These are phyloP conservation scores for Lineolata rhizophorae DNA, from an alignment of 495 filamentous ascomycete genomes.

Conservation along the genomic window DNA sequence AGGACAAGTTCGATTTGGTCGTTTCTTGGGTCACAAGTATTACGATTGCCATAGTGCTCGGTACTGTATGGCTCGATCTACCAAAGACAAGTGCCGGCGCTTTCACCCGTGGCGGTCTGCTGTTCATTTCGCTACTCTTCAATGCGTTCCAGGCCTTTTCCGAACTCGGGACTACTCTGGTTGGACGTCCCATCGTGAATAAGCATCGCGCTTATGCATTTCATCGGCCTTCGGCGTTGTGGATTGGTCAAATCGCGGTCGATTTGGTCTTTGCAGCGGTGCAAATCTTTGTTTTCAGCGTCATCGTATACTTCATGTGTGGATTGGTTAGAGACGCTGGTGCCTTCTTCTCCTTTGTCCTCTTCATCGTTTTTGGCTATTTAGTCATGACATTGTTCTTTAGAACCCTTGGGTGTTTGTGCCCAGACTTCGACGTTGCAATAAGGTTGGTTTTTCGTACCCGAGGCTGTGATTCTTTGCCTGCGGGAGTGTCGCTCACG, in stretches of 20 bases:
- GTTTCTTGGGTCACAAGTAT: slow-evolving; percentile 60
- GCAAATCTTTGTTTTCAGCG: slow-evolving; percentile 45
- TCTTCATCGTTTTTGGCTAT: slow-evolving; percentile 49
- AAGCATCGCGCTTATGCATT: slow-evolving; percentile 65
- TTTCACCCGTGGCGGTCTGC: slow-evolving; percentile 53
- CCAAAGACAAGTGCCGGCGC: slow-evolving; percentile 43
- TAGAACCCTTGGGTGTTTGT: slow-evolving; percentile 54
- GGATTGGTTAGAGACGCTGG: slow-evolving; percentile 41
- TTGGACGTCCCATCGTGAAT: slow-evolving; percentile 51
- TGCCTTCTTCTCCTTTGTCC: slow-evolving; percentile 57
- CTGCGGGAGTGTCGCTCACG: neutral
- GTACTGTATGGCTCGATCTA: slow-evolving; percentile 55
- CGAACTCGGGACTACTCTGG: slow-evolving; percentile 49
- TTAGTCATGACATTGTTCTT: slow-evolving; percentile 63
- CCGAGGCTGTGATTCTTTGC: too few relatives aligned
- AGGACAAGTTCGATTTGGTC: slow-evolving; percentile 54
- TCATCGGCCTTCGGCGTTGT: slow-evolving; percentile 55
- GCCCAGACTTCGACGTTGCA: slow-evolving; percentile 68
- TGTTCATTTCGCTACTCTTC: slow-evolving; percentile 57
- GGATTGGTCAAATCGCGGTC: slow-evolving; percentile 61
- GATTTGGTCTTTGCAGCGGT: slow-evolving; percentile 47
- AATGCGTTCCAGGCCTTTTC: slow-evolving; percentile 64
- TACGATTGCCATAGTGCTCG: slow-evolving; percentile 52
- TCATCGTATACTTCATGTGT: slow-evolving; percentile 69
- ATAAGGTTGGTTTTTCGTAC: slow-evolving; percentile 23